Evolutionary conservation across 2,329 filamentous ascomycete genomes (phyloP), one percentile per base, ranked within the genome.

Genomic region (Cryphonectria radicalis): DNA sequence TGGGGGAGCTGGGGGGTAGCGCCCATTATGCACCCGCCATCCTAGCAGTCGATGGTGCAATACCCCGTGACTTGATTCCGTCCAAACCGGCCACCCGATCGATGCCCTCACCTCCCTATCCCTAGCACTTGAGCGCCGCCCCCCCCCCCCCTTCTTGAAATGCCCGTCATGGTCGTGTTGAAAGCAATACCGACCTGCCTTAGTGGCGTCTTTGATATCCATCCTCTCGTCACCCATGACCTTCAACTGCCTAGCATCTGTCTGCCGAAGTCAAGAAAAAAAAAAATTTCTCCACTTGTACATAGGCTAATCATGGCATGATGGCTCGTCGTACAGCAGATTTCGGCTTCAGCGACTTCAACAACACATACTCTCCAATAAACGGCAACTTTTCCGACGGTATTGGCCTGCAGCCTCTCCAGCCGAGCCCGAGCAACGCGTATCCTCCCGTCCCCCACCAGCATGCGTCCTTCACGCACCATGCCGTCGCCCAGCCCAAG

Each of bases 301-400:
- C 68, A 72, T 66, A 69, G 74, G 81, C 82, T 85, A 80, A 85
- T 79, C 79, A 82, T 82, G 78, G 78, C 77, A 82, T 77, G 77
- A 86, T 85, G 84, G 80, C 82, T 79, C 72, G 70, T 62, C 67
- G 67, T 63, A 55, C 67, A 89, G 87, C 85, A 81, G 87, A 89
- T 74, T 89, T 89, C 77, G 84, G 81, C 80, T 88, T 88, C 74
- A 80, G 84, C 75, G 87, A 89, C 75, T 89, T 88, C 76, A 80
- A 79, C 78, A 84, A 83, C 78, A 79, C 82, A 72, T 89, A 88
- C 79, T 83, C 85, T 74, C 83, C 85, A 70, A 82, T 84, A 75
- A 81, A 87, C 76, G 83, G 82, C 75, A 79, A 78, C 65, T 85
- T 82, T 74, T 77, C 82, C 67, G 84, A 86, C 72, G 80, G 77